Evolutionary conservation across 192 early-diverging fungal species (phyloP), one percentile per base, ranked within the genome.

Genomic region (Backusella liffmaniae): DNA sequence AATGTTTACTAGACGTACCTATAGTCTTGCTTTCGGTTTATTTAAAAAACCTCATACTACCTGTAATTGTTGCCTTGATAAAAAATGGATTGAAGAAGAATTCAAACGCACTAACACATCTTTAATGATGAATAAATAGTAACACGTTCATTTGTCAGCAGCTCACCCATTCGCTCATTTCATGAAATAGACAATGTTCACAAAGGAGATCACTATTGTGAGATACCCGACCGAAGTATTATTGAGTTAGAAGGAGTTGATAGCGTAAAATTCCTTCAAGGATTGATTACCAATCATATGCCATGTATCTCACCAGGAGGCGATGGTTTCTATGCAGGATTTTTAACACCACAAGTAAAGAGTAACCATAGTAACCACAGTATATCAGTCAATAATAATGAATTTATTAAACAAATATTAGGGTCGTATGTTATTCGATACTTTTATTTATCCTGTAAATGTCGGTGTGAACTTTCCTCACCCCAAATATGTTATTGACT

Each of bases 201-300:
- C 39, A 36, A 77, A 46, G 76, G 73, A 26, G 46, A 77, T 32
- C 72, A 68, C 42, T 92, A 85, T 77, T 86, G 87, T 56, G 84
- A 76, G 44, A 75, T 93, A 15, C 80, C 86, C 4, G 78, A 85
- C 15, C 89, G 93, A 12, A 85, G 85, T 9, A 73, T 95, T 12
- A 73, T 95, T 26, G 87, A 90, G 77, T 80, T 95, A 67, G 66
- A 82, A 13, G 97, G 97, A 2, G 29, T 77, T 29, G 95, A 96
- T 73, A 88, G 94, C 3, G 73, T 86, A 68, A 92, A 92, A 83
- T 99, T 96, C 75, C 84, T 99, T 66, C 96, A 99, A 73, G 96
- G 96, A 9, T 85, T 98, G 73, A 92, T 91, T 71, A 97, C 95
- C 37, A 97, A 97, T 85, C 86, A 97, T 76, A 96, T 97, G 89